Evolutionary conservation across 2,329 filamentous ascomycete species (phyloP).

Genomic region (Amylocarpus encephaloides): DNA sequence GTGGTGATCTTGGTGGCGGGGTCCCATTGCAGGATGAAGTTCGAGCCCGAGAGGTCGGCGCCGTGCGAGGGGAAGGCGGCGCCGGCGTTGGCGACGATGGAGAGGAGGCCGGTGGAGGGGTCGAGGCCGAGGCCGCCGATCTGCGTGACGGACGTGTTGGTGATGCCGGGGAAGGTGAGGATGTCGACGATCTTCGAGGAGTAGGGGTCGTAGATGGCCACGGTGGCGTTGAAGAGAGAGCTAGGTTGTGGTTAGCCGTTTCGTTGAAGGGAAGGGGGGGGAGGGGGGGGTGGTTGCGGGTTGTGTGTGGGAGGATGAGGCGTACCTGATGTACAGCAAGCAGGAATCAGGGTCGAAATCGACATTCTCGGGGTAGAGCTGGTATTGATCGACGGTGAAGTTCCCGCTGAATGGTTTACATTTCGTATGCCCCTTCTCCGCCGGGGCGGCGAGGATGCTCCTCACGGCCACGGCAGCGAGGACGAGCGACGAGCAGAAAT

Average conservation of each 20-base stretch:
- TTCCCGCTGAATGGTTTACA: slow-evolving; percentile 5
- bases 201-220: slow-evolving; percentile 11
- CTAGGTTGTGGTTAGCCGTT: neutral
- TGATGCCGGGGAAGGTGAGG: slow-evolving; percentile 7
- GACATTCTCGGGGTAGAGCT: slow-evolving; percentile 12
- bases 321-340: slow-evolving; percentile 7
- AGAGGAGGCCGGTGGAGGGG: slow-evolving; percentile 3
- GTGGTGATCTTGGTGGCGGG: neutral
- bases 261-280: neutral
- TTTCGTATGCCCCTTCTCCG: neutral
- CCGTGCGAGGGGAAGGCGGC: slow-evolving; percentile 4
- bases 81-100: slow-evolving; percentile 8
- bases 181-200: slow-evolving; percentile 1
- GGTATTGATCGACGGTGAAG: slow-evolving; percentile 12
- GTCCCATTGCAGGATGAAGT: slow-evolving; percentile 10
- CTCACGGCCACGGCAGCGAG: too few relatives aligned
- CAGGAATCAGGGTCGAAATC: slow-evolving; percentile 9
- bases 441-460: too few relatives aligned
- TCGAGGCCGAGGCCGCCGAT: slow-evolving; percentile 8
- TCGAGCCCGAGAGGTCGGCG: slow-evolving; percentile 8
- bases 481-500: too few relatives aligned
- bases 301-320: too few relatives aligned
- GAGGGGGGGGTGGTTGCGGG: too few relatives aligned
- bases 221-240: slow-evolving; percentile 7
- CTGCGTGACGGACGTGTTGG: slow-evolving; percentile 3